Percentiles rank a stretch among this genome's conserved stretches.
Evolutionary conservation across 441 rosid species (phyloP).

Genomic region (Kokia cookei): DNA sequence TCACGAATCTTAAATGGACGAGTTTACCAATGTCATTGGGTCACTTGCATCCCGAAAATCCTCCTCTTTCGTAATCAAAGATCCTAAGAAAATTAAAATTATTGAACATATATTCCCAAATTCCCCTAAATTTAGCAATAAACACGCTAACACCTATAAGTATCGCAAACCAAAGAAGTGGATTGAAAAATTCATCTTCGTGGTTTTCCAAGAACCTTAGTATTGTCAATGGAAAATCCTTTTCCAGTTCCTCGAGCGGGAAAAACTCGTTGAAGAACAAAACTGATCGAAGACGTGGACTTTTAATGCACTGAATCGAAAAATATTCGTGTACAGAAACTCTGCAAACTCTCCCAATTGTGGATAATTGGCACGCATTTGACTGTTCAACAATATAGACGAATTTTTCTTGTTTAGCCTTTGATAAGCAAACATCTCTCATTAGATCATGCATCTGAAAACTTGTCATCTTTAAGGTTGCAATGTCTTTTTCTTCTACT

Average conservation of each 20-base stretch:
- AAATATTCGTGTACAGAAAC: conserved; percentile 10
- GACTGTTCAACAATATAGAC: conserved; percentile 6
- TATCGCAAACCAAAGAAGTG: fast-evolving
- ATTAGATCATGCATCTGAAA: conserved; percentile 32
- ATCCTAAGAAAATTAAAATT: not conserved
- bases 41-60: not conserved
- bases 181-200: fast-evolving
- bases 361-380: not conserved
- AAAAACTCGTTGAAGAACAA: not conserved
- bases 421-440: conserved; percentile 29
- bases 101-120: not conserved
- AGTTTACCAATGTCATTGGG: not conserved
- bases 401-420: conserved; percentile 21
- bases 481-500: conserved; percentile 16
- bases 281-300: conserved; percentile 14
- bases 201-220: fast-evolving
- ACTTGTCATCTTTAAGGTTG: conserved; percentile 12
- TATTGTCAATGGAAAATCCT: fast-evolving
- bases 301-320: not conserved
- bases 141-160: fast-evolving
- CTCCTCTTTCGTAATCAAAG: not conserved
- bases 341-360: conserved; percentile 10
- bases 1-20: not conserved
- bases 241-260: fast-evolving
- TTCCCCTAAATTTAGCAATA: fast-evolving